Evolutionary conservation across 2,329 filamentous ascomycete species (phyloP).

Genomic region (Canariomyces notabilis): DNA sequence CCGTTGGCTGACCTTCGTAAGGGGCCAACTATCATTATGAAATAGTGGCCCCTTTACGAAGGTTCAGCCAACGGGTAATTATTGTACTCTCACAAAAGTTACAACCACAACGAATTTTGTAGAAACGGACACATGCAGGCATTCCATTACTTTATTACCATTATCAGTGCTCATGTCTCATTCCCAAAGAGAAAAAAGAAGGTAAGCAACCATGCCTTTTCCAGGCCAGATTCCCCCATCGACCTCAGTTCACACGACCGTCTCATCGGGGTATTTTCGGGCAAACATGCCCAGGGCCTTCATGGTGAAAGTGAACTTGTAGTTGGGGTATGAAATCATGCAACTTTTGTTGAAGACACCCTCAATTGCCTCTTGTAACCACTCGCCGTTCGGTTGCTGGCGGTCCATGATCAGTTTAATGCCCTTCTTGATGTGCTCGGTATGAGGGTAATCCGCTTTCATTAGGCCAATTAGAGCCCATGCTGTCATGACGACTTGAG

Average conservation of each 20-base stretch:
- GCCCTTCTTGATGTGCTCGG: conserved; percentile 65
- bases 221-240: too few relatives aligned
- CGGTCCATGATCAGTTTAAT: conserved; percentile 77
- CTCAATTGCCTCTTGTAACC: conserved; percentile 92
- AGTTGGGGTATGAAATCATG: conserved; percentile 99
- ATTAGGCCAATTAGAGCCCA: conserved; percentile 83
- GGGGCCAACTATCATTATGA: too few relatives aligned
- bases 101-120: too few relatives aligned
- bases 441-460: conserved; percentile 75
- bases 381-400: conserved; percentile 86
- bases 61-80: too few relatives aligned
- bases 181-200: background rate
- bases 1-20: too few relatives aligned
- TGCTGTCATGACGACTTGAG: conserved; percentile 89
- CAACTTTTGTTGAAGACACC: conserved; percentile 98
- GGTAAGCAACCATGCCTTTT: too few relatives aligned
- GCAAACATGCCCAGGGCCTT: conserved; percentile 91
- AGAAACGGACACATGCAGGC: too few relatives aligned
- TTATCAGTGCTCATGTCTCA: background rate
- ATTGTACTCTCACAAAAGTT: too few relatives aligned
- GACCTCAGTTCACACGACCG: conserved; percentile 34
- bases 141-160: background rate
- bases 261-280: conserved; percentile 62
- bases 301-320: conserved; percentile 94
- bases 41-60: too few relatives aligned